Evolutionary conservation across 768 basidiomycete species (phyloP), one percentile per base, ranked within the genome.

Genomic region (Tulasnella sp.): DNA sequence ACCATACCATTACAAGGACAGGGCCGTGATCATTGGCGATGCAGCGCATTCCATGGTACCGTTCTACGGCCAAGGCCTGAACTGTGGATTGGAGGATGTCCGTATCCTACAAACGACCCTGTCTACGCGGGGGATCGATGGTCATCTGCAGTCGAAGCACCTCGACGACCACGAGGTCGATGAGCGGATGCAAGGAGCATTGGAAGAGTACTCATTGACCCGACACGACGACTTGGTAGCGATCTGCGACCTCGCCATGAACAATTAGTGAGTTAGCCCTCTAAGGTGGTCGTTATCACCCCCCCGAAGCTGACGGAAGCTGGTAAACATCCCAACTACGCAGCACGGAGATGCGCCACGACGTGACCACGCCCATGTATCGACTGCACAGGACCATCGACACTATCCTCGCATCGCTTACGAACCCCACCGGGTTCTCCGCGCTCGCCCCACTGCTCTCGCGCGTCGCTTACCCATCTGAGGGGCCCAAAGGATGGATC

Each of bases 41-140:
- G 86, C 94, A 42, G 90, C 92, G 10, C 94, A 99, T 71, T 87
- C 91, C 44, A 97, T 98, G 92, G 92, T 93, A n/a, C 93, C 94
- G 63, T 93, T 92, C 74, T 92, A 87, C 69, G 88, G 94, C 44
- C 94, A 99, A 76, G 94, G 94, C 43, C 78, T 98, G 65, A 99
- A 99, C 68, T 96, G 93, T 68, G 94, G 94, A 15, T 79, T 99
- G 53, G 94, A 99, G 73, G 94, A 99, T 71, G 92, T 98, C 65
- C 82, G 96, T 64, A 81, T 98, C 53, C 78, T 99, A 64, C 80
- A 83, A 60, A 76, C 80, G 29, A 73, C 92, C 58, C 76, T 97
- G 66, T 79, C 80, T 58, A 77, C 83, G 60, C 82, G 86, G 70
- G 77, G 77, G 15, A 84, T 93, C 60, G 73, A 78, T 61, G 49